phyloP scores from a whole-genome alignment of 2,329 filamentous ascomycete species.

The Parafenestella ontariensis region DNA sequence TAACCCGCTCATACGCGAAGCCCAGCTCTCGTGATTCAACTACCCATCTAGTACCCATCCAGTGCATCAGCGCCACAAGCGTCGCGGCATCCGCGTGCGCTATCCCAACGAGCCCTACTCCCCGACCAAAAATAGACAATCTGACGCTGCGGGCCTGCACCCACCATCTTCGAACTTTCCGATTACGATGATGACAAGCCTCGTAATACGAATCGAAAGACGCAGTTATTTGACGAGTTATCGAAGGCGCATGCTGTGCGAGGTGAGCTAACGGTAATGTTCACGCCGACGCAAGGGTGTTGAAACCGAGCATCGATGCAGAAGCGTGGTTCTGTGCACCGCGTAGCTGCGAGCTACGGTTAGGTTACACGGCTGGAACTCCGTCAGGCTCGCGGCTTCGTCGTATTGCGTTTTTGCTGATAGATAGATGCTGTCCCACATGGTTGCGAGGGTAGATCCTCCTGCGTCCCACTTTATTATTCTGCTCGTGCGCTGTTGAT shows the following conservation, averaged over 20 bases:
- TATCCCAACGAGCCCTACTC: conserved; percentile 1
- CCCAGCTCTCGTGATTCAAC: conserved; percentile 15
- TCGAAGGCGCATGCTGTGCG: conserved; percentile 30
- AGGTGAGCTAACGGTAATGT: conserved; percentile 26
- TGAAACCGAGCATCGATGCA: conserved; percentile 17
- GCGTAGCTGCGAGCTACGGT: conserved; percentile 23
- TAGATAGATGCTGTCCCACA: conserved; percentile 29
- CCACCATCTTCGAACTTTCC: conserved; percentile 2
- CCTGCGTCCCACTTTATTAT: conserved; percentile 23
- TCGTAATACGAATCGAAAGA: conserved; percentile 21
- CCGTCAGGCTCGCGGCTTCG: conserved; percentile 20
- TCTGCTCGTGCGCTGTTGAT: conserved; percentile 18
- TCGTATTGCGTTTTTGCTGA: conserved; percentile 27
- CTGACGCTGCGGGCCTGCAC: conserved; percentile 12
- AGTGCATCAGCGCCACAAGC: conserved; percentile 21
- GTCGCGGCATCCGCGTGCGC: conserved; percentile 20
- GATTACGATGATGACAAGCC: conserved; percentile 17
- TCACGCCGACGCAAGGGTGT: conserved; percentile 27
- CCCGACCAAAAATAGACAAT: conserved; percentile 19
- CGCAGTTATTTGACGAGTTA: conserved; percentile 22
- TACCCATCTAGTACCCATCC: conserved; percentile 1
- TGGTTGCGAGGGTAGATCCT: conserved; percentile 23
- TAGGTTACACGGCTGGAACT: conserved; percentile 29
- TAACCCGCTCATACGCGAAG: conserved; percentile 1
- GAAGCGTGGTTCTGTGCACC: conserved; percentile 24